Evolutionary conservation across 2,329 filamentous ascomycete species (phyloP).

Genomic region (Tolypocladium tundrense): DNA sequence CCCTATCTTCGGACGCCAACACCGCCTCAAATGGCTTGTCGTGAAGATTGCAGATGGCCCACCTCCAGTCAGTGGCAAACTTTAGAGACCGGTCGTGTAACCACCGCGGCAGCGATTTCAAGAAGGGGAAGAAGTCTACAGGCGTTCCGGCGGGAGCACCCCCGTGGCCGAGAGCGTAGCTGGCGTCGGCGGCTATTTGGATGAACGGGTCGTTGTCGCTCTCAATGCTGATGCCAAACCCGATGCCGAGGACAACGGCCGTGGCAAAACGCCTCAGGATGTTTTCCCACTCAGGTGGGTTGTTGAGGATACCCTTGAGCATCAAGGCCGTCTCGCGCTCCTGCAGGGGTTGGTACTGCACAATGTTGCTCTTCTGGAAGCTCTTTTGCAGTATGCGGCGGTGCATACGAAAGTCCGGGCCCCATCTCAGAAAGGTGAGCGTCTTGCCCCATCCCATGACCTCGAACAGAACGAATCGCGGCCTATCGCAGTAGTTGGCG

Average conservation of each 20-base stretch:
- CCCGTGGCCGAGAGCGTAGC: slow-evolving; percentile 16
- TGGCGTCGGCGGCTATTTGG: slow-evolving; percentile 22
- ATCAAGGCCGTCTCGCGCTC: slow-evolving; percentile 20
- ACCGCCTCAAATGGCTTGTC: slow-evolving; percentile 31
- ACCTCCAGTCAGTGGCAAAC: slow-evolving; percentile 17
- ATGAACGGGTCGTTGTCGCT: slow-evolving; percentile 28
- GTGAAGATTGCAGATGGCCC: slow-evolving; percentile 28
- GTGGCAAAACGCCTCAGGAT: slow-evolving; percentile 27
- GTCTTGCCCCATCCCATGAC: slow-evolving; percentile 36
- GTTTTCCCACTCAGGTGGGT: slow-evolving; percentile 24
- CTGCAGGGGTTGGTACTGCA: slow-evolving; percentile 23
- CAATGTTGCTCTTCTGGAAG: slow-evolving; percentile 29
- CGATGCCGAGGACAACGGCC: slow-evolving; percentile 30
- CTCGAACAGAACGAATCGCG: slow-evolving; percentile 32
- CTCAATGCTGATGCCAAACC: slow-evolving; percentile 29
- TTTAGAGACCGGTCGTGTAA: slow-evolving; percentile 18
- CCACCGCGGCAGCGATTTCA: slow-evolving; percentile 29
- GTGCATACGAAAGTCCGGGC: slow-evolving; percentile 30
- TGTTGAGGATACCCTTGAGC: slow-evolving; percentile 18
- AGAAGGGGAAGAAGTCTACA: slow-evolving; percentile 38
- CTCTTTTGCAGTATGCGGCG: slow-evolving; percentile 31
- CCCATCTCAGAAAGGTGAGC: slow-evolving; percentile 33
- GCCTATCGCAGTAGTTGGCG: slow-evolving; percentile 32
- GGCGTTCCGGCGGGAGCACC: slow-evolving; percentile 23
- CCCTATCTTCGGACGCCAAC: slow-evolving; percentile 16